Base-by-base conservation (phyloP, 805 yeast species). In the Sungouiella thailandica region DNA sequence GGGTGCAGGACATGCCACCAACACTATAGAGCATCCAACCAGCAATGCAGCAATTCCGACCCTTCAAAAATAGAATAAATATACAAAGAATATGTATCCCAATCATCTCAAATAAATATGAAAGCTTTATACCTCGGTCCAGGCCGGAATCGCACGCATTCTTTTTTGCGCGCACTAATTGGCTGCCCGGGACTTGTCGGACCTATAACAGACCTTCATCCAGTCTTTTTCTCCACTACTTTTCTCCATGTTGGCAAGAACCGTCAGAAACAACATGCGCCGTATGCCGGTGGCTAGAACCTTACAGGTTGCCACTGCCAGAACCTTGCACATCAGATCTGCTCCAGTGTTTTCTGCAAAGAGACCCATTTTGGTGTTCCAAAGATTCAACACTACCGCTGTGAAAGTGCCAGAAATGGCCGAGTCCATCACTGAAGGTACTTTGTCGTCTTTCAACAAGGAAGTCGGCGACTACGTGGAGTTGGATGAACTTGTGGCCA, bases 331-430 rank as follows among this genome's bases (percentile, higher is more conserved):
- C 31, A 41, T 36, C 34, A 34, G 23, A 26, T 24, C 37, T 23
- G 25, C 28, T 47, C 33, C 29, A 32, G 39, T 32, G 32, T 17
- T 27, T 16, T 23, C 20, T 29, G 32, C 16, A 12, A 27, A 16
- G 25, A 40, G 18, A 18, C 36, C 36, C 7, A 15, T 19, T 33
- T 10, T 60, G 46, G 37, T 46, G 13, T 59, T 60, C 48, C 50
- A 45, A 41, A 59, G 72, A 51, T 58, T 58, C 29, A 69, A 66
- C 24, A 60, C 69, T 16, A 58, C 58, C 26, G 47, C 65, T 31
- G 95, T 90, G 34, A 85, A 88, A 62, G 97, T 93, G 15, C 98
- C 98, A 31, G 94, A 86, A 46, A 88, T 93, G 97, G 97, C 98
- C 28, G 98, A 93, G 68, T 89, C 97, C 32, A 82, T 93, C 56